These are phyloP conservation scores for Boletus subparvulus DNA, from an alignment of 768 basidiomycete species.

Conservation along the genomic window DNA sequence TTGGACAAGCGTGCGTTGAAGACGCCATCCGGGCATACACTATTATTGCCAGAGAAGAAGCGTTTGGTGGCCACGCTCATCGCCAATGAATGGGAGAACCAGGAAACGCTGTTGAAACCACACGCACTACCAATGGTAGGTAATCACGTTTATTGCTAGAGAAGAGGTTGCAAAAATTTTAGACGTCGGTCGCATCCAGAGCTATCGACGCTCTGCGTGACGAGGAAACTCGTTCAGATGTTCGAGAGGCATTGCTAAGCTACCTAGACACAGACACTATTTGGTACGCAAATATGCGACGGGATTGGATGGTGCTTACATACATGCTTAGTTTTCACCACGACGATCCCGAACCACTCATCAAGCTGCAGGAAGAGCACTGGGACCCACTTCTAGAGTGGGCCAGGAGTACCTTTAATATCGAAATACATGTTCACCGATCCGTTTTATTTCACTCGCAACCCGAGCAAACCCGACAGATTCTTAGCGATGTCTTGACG, in stretches of 20 bases:
- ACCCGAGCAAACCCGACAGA: slow-evolving; percentile 61
- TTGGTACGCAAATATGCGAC: slow-evolving; percentile 49
- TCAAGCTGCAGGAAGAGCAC: slow-evolving; percentile 71
- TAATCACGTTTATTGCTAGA: background rate
- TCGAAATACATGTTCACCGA: slow-evolving; percentile 67
- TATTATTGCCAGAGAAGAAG: slow-evolving; percentile 71
- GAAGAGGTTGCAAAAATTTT: slow-evolving; percentile 9
- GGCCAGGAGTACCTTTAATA: slow-evolving; percentile 62
- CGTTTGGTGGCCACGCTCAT: slow-evolving; percentile 77
- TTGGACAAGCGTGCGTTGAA: slow-evolving; percentile 84
- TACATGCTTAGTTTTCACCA: slow-evolving; percentile 68
- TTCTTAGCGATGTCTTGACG: slow-evolving; percentile 56
- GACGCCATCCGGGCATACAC: slow-evolving; percentile 79
- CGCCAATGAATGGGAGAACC: slow-evolving; percentile 96
- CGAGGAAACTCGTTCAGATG: slow-evolving; percentile 53
- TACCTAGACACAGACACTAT: slow-evolving; percentile 96
- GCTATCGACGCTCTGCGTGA: slow-evolving; percentile 80
- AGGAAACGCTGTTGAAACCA: slow-evolving; percentile 79
- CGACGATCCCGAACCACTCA: slow-evolving; percentile 71
- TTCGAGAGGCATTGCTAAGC: slow-evolving; percentile 66
- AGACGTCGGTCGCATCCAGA: slow-evolving; percentile 91
- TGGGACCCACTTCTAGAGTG: slow-evolving; percentile 90
- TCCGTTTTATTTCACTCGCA: slow-evolving; percentile 74
- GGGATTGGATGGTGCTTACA: slow-evolving; percentile 1
- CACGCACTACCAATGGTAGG: slow-evolving; percentile 89